Evolutionary conservation across 192 early-diverging fungal species (phyloP).

Genomic region (Jimgerdemannia flammicorona): DNA sequence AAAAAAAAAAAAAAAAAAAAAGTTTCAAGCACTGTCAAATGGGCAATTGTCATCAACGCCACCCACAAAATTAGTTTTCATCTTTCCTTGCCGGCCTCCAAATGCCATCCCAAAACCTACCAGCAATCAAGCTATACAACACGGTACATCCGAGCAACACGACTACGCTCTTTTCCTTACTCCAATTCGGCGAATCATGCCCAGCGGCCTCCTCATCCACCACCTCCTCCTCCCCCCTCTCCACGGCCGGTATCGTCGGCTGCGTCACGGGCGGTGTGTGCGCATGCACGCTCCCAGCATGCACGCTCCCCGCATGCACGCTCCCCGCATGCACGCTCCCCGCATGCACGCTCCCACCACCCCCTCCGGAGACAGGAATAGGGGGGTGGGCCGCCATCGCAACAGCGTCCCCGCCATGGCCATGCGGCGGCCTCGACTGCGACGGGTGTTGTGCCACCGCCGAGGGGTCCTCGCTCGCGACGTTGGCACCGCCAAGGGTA

Average conservation of each 20-base stretch:
- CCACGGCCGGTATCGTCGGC: not conserved
- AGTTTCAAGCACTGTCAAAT: not conserved
- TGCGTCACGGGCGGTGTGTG: not conserved
- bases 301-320: no score
- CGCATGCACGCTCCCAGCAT: no score
- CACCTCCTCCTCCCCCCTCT: not conserved
- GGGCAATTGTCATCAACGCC: not conserved
- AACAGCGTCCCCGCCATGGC: not conserved
- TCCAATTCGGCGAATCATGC: constrained; percentile 94
- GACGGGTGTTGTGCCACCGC: constrained; percentile 1
- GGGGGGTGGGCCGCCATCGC: constrained; percentile 1
- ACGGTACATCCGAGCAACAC: constrained; percentile 82
- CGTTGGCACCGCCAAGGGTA: not conserved
- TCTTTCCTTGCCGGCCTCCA: no score
- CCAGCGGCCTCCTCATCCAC: constrained; percentile 56
- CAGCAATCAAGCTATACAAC: constrained; percentile 80
- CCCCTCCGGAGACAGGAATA: no score
- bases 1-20: constrained; percentile 2
- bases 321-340: no score
- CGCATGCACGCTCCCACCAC: no score
- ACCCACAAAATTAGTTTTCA: no score
- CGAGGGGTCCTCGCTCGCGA: not conserved
- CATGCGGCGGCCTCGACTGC: constrained; percentile 6
- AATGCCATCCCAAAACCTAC: constrained; percentile 12
- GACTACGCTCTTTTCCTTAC: constrained; percentile 67